Conservation (phyloP, 768 basidiomycete species). For the Porphyrellus cyaneotinctus region DNA sequence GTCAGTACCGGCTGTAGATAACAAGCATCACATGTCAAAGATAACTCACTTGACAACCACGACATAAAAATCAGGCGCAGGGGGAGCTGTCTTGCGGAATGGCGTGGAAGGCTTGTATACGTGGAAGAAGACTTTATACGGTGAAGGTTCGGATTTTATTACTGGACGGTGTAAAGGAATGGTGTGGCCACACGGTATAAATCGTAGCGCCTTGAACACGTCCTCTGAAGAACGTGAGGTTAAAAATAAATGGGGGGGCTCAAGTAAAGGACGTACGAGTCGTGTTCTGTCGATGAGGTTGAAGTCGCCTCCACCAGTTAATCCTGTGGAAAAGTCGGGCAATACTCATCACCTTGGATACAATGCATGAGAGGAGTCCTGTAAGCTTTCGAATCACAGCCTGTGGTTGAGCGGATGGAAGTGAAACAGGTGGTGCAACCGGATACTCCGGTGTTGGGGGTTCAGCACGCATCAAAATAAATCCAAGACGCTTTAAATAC, state of each 20-base stretch:
- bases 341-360: conserved; percentile 5
- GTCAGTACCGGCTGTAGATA: conserved; percentile 3
- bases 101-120: conserved; percentile 88
- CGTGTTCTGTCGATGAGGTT: conserved; percentile 47
- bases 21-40: not conserved
- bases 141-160: conserved; percentile 9
- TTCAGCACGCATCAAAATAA: conserved; percentile 74
- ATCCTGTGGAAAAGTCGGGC: conserved; percentile 5
- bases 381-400: not conserved
- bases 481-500: conserved; percentile 89
- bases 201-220: conserved; percentile 64
- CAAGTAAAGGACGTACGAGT: conserved; percentile 40
- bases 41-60: conserved; percentile 77
- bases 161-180: conserved; percentile 34
- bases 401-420: conserved; percentile 5
- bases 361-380: conserved; percentile 12
- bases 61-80: conserved; percentile 79
- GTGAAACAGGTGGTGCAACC: conserved; percentile 35
- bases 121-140: conserved; percentile 82
- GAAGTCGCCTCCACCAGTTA: conserved; percentile 68
- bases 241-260: not conserved
- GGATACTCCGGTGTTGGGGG: conserved; percentile 56
- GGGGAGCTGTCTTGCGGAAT: conserved; percentile 73
- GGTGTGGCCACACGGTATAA: conserved; percentile 65
- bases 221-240: conserved; percentile 42